phyloP scores from a whole-genome alignment of 306 rosid genomes.

The Trichosanthes truncata region DNA sequence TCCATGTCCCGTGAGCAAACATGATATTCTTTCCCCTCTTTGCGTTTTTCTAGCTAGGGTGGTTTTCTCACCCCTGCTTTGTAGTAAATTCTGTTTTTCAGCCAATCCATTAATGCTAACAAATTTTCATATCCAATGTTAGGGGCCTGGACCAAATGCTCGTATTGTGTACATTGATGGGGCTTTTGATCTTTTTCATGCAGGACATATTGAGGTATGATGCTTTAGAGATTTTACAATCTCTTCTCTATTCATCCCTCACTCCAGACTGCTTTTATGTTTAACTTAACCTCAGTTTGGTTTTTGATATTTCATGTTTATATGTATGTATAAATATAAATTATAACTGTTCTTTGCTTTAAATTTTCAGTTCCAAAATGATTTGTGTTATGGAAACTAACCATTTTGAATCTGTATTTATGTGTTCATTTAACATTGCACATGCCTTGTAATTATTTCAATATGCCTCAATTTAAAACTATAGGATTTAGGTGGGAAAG shows the following conservation, averaged over 20 bases:
- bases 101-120: not conserved
- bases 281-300: not conserved
- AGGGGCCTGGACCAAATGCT: constrained; percentile 99
- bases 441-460: constrained; percentile 1
- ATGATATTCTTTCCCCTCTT: not conserved
- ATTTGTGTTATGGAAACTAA: not conserved
- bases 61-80: not conserved
- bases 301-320: not conserved
- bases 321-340: not conserved
- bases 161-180: constrained; percentile 91
- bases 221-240: not conserved
- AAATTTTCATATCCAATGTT: constrained; percentile 15
- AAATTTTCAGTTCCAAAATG: not conserved
- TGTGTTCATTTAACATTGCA: too few species aligned
- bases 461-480: not conserved
- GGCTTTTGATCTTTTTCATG: constrained; percentile 98
- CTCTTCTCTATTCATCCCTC: not conserved
- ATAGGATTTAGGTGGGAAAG: not conserved
- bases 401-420: constrained; percentile 6
- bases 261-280: not conserved
- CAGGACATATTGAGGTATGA: constrained; percentile 92
- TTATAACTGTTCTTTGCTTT: not conserved
- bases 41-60: not conserved
- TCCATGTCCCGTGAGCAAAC: not conserved
- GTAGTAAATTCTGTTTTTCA: not conserved